Evolutionary conservation across 331 rosid genomes (phyloP), one percentile per base, ranked within the genome.

Genomic region (Spiraea crenata): DNA sequence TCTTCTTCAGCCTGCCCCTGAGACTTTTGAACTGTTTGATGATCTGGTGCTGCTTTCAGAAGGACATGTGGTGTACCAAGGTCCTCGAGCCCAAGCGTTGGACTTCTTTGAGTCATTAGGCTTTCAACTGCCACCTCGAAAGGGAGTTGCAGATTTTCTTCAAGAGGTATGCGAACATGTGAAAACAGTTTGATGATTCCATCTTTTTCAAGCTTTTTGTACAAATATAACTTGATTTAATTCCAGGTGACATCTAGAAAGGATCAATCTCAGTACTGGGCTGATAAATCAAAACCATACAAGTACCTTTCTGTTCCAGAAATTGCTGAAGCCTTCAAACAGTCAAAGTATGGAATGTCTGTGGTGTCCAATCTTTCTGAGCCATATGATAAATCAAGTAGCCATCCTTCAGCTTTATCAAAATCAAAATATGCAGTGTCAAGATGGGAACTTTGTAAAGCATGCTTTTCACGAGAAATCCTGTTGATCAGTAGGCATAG

Each of bases 1-100:
- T 77, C 96, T 92, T 58, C 92, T 92, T 77, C 98, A 92, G 80
- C 98, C 98, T 68, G 92, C 98, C 37, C 98, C 98, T 3, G 96
- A 92, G 81, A 92, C 95, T 71, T 92, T 86, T 77, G 91, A 92
- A 0, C 77, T 87, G 68, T 92, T 92, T 80, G 98, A 92, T 72
- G 98, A 92, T 72, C 72, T 92, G 63, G 67, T 92, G 55, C 83
- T 92, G 38, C 69, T 89, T 66, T 76, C 98, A 42, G 98, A 92
- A 76, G 96, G 98, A 38, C 61, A 87, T 17, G 72, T 88, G 34
- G 82, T 89, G 44, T 92, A 92, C 77, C 89, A 87, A 71, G 98
- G 98, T 56, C 95, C 96, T 63, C 82, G 86, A 56, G 92, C 71
- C 48, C 83, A 83, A 47, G 98, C 88, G 16, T 81, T 92, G 40